phyloP scores from a whole-genome alignment of 805 yeast species.

The Candida awuae region DNA sequence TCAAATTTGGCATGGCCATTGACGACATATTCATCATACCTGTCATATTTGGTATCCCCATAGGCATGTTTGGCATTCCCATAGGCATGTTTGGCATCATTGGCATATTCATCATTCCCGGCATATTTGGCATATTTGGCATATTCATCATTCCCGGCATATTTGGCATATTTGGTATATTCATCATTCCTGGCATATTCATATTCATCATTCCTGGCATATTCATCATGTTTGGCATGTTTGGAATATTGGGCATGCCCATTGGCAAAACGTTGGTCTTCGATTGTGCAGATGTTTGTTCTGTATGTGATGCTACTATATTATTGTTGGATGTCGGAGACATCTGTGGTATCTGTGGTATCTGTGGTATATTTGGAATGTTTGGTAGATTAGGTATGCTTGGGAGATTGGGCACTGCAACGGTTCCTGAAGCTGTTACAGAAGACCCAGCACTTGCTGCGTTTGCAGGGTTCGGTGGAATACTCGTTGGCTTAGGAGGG shows the following conservation, averaged over 20 bases:
- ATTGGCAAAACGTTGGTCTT: background rate
- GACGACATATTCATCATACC: no score
- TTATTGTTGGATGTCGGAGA: no score
- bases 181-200: background rate
- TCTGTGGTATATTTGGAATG: background rate
- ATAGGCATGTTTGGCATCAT: slow-evolving; percentile 7
- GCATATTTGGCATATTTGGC: slow-evolving; percentile 1
- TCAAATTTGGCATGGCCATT: no score
- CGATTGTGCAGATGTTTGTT: no score
- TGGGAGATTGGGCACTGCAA: background rate
- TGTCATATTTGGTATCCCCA: background rate
- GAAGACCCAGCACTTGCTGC: background rate
- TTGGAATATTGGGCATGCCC: background rate
- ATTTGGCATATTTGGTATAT: background rate
- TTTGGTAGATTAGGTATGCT: background rate
- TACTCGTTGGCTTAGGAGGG: background rate
- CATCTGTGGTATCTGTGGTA: background rate
- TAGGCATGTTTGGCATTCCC: slow-evolving; percentile 2
- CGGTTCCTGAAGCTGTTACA: background rate
- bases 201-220: background rate
- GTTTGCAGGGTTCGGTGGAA: background rate
- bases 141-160: background rate
- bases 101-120: slow-evolving; percentile 1
- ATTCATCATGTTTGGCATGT: background rate
- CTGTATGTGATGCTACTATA: no score